Conservation (phyloP, 2,329 filamentous ascomycete genomes). For the Ramichloridium luteum region DNA sequence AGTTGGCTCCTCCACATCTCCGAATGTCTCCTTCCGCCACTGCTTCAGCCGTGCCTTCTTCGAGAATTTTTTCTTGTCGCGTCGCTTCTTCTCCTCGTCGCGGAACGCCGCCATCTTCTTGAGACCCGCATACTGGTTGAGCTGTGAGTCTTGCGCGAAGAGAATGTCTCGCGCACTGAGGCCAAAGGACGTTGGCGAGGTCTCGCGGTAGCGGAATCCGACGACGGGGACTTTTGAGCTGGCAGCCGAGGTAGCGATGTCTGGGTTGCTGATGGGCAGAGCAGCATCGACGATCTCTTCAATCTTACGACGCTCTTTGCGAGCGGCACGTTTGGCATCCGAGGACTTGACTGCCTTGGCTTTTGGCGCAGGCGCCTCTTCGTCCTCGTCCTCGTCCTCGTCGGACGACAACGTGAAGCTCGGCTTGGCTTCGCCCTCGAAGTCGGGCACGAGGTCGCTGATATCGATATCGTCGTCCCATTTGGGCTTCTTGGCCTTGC, state of each 20-base stretch:
- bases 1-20: conserved; percentile 41
- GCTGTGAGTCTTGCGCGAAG: conserved; percentile 68
- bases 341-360: conserved; percentile 23
- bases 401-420: conserved; percentile 46
- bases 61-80: conserved; percentile 74
- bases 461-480: conserved; percentile 99
- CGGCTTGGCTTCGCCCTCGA: conserved; percentile 49
- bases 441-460: conserved; percentile 78
- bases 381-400: conserved; percentile 31
- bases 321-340: conserved; percentile 58
- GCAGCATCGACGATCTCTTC: conserved; percentile 76
- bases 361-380: conserved; percentile 21
- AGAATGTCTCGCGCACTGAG: conserved; percentile 84
- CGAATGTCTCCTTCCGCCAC: conserved; percentile 65
- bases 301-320: conserved; percentile 68
- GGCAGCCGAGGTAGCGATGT: conserved; percentile 34
- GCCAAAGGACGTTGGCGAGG: conserved; percentile 78
- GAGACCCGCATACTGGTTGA: conserved; percentile 84
- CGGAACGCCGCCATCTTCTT: conserved; percentile 92
- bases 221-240: conserved; percentile 36
- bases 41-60: conserved; percentile 86
- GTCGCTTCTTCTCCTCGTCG: conserved; percentile 76
- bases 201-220: conserved; percentile 84
- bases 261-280: conserved; percentile 59
- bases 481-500: conserved; percentile 66